Base-by-base conservation (phyloP, 164 flowering plant species). In the Nelumbo lutea region DNA sequence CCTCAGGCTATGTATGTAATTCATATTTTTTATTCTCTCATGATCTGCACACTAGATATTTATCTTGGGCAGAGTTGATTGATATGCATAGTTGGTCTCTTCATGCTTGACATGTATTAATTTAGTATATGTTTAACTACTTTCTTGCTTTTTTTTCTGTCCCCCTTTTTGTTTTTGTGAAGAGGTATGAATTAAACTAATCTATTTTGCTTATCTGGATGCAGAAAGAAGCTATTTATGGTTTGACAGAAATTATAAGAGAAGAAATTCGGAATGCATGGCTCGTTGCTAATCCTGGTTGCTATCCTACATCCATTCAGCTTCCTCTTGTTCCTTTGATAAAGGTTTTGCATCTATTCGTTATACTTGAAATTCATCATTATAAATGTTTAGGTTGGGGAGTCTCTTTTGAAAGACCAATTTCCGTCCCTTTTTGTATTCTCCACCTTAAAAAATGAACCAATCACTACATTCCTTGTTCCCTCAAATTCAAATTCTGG, bases 271-370 rank as follows among this genome's bases (percentile, higher is more conserved):
- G 77, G 72, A 71, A 62, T 70, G 97, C 95, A 50, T 86, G 92
- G 47, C 80, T 96, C 15, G 93, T 93, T 71, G 99, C 98, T 74
- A 96, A 96, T 81, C 99, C 99, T 73, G 99, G 98, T 47, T 93
- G 99, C 74, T 96, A 93, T 79, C 99, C 99, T 27, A 93, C 27
- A 27, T 27, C 27, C 27, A 27, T 27, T 27, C 27, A 27, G 27
- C 27, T 27, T 27, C 27, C 27, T 69, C 91, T 93, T 69, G 78
- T 93, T 79, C 99, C 99, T 44, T 80, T 96, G 76, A 75, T 96
- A 51, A 85, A 93, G 95, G 99, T 93, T 27, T 75, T 75, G 70
- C 44, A 8, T 73, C 15, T 46, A 50, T 51, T 27, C 64, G 14
- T 46, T 72, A 3, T 50, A 6, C 57, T 14, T 64, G 44, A 27